A percentile compares a stretch with the other conserved stretches of the same genome.
These are phyloP conservation scores for Yamadazyma paraphyllophila DNA, from an alignment of 805 yeast genomes.

Conservation along the genomic window DNA sequence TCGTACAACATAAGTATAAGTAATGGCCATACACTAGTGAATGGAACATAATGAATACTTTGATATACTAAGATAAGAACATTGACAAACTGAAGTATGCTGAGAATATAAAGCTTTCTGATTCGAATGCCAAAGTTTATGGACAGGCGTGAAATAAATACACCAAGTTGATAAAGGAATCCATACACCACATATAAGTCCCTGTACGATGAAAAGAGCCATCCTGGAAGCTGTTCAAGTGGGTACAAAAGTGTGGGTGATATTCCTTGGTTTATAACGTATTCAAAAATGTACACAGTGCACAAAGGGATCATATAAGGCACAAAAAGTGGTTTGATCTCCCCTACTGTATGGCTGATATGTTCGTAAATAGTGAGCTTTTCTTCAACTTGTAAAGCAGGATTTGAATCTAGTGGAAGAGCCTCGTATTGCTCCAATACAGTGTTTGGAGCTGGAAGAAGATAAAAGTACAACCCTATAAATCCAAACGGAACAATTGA, in stretches of 20 bases:
- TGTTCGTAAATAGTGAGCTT: constrained; percentile 12
- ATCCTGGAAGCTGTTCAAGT: constrained; percentile 57
- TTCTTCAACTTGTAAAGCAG: not conserved
- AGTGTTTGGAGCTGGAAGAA: constrained; percentile 22
- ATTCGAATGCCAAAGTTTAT: constrained; percentile 61
- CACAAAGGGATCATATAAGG: constrained; percentile 85
- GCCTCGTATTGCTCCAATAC: constrained; percentile 6
- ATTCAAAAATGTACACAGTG: constrained; percentile 82
- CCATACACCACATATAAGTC: constrained; percentile 93
- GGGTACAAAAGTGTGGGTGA: constrained; percentile 87
- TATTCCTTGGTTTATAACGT: constrained; percentile 86
- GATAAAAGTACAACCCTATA: constrained; percentile 25
- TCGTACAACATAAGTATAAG: constrained; percentile 75
- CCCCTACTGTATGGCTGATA: constrained; percentile 17
- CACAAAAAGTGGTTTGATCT: constrained; percentile 43
- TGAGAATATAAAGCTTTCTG: constrained; percentile 54
- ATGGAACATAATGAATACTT: constrained; percentile 54
- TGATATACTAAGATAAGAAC: constrained; percentile 59
- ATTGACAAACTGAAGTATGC: constrained; percentile 67
- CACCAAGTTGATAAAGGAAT: constrained; percentile 87
- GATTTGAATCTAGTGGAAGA: not conserved
- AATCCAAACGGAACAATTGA: constrained; percentile 54
- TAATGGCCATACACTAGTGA: constrained; percentile 61
- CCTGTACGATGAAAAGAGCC: constrained; percentile 60
- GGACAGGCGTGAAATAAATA: constrained; percentile 86